phyloP scores from a whole-genome alignment of 2,329 filamentous ascomycete genomes.

The Epichloe elymi region DNA sequence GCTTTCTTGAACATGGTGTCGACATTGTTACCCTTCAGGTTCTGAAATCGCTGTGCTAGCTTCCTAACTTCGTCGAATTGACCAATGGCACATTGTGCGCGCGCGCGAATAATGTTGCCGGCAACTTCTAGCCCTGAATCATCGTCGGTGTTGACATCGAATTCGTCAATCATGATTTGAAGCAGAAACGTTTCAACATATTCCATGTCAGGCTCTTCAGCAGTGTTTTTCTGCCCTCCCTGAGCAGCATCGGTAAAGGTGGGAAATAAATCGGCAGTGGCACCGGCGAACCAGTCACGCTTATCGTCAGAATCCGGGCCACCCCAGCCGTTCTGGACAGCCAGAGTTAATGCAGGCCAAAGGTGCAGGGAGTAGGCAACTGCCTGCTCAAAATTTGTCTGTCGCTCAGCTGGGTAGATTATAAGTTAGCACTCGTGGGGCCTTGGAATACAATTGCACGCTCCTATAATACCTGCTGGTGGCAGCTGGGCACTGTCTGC shows the following conservation, averaged over 20 bases:
- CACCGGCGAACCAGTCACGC: slow-evolving; percentile 91
- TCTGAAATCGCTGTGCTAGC: slow-evolving; percentile 50
- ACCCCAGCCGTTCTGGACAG: slow-evolving; percentile 79
- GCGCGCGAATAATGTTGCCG: slow-evolving; percentile 54
- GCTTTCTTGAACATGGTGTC: slow-evolving; percentile 41
- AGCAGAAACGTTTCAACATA: slow-evolving; percentile 77
- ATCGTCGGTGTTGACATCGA: slow-evolving; percentile 85
- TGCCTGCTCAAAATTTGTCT: slow-evolving; percentile 67
- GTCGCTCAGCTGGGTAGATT: slow-evolving; percentile 33
- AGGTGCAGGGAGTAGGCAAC: slow-evolving; percentile 74
- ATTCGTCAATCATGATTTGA: slow-evolving; percentile 91
- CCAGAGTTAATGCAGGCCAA: slow-evolving; percentile 80
- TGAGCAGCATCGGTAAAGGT: slow-evolving; percentile 40
- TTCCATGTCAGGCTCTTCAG: slow-evolving; percentile 50
- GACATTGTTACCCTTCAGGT: slow-evolving; percentile 45
- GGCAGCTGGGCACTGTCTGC: slow-evolving; percentile 18
- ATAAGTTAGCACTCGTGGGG: neutral
- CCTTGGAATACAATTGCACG: neutral
- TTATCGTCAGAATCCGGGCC: slow-evolving; percentile 74
- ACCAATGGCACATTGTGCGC: slow-evolving; percentile 50
- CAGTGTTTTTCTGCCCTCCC: slow-evolving; percentile 13
- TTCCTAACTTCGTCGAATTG: slow-evolving; percentile 51
- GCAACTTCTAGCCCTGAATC: slow-evolving; percentile 68
- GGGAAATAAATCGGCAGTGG: slow-evolving; percentile 67
- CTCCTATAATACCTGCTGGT: slow-evolving; percentile 14